Percentiles rank a stretch among this genome's conserved stretches.
Evolutionary conservation across 768 basidiomycete species (phyloP).

Genomic region (Trametes cingulata): DNA sequence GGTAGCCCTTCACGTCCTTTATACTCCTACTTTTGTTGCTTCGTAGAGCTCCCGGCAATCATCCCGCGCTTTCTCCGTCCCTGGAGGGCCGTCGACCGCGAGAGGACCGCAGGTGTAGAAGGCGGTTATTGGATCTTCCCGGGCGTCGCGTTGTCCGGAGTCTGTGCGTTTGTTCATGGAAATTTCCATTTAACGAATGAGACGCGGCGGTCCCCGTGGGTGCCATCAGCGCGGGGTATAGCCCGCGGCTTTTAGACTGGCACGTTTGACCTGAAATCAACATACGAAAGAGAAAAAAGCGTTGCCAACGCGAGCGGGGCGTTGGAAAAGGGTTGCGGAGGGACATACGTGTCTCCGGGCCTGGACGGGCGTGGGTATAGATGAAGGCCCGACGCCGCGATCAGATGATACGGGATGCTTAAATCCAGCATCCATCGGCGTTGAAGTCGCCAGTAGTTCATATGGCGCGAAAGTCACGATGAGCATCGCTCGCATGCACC

Average conservation of each 20-base stretch:
- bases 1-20: not conserved
- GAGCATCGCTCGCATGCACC: conserved; percentile 4
- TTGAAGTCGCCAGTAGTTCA: not conserved
- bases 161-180: not conserved
- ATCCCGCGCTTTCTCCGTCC: conserved; percentile 19
- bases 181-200: not conserved
- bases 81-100: not conserved
- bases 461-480: conserved; percentile 11
- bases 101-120: conserved; percentile 2
- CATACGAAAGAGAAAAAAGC: not conserved
- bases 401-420: conserved; percentile 9
- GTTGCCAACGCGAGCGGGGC: not conserved
- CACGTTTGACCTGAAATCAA: not conserved
- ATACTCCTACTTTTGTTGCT: not conserved
- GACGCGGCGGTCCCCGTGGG: not conserved
- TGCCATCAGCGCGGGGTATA: conserved; percentile 5
- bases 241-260: not conserved
- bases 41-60: conserved; percentile 14
- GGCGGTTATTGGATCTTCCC: not conserved
- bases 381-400: not conserved
- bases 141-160: conserved; percentile 1
- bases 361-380: not conserved
- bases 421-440: not conserved
- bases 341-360: conserved; percentile 6
- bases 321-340: conserved; percentile 1